Evolutionary conservation across 1,139 yeast genomes (phyloP).

Genomic region (Candida tunisiensis): DNA sequence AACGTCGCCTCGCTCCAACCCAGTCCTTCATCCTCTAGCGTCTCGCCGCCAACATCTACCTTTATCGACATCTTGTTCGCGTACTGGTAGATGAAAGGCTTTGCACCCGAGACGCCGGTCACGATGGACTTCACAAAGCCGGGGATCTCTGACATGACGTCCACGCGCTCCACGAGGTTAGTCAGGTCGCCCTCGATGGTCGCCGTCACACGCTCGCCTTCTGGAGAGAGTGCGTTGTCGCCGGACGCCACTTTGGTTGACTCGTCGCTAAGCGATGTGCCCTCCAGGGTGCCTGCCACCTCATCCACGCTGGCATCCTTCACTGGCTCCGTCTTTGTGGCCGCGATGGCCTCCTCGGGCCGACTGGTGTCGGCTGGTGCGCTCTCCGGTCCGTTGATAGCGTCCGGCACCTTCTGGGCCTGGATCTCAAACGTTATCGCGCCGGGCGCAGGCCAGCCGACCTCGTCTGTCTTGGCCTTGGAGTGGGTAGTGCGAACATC

Average conservation of each 20-base stretch:
- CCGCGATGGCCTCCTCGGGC: too few species aligned
- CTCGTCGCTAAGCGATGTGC: too few species aligned
- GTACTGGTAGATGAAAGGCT: slow-evolving; percentile 88
- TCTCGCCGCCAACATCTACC: slow-evolving; percentile 18
- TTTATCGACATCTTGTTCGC: slow-evolving; percentile 31
- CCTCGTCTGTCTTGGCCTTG: slow-evolving; percentile 42
- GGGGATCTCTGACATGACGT: slow-evolving; percentile 96
- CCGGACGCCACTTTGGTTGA: too few species aligned
- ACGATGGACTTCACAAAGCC: slow-evolving; percentile 85
- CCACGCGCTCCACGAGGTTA: slow-evolving; percentile 70
- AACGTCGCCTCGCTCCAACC: slow-evolving; percentile 80
- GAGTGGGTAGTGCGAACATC: slow-evolving; percentile 50
- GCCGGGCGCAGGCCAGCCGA: slow-evolving; percentile 86
- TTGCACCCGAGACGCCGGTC: slow-evolving; percentile 88
- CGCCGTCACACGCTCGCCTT: slow-evolving; percentile 17
- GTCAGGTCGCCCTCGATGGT: slow-evolving; percentile 24
- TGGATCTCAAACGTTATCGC: slow-evolving; percentile 40
- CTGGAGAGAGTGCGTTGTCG: too few species aligned
- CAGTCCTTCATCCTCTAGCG: slow-evolving; percentile 39
- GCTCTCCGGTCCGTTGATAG: slow-evolving; percentile 17
- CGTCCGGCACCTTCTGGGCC: slow-evolving; percentile 30
- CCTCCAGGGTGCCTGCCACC: too few species aligned
- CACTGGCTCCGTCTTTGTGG: too few species aligned
- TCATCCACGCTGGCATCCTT: too few species aligned
- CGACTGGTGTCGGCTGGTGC: too few species aligned